Base-by-base conservation (phyloP, 257 asterid genomes). In the Penstemon newberryi region DNA sequence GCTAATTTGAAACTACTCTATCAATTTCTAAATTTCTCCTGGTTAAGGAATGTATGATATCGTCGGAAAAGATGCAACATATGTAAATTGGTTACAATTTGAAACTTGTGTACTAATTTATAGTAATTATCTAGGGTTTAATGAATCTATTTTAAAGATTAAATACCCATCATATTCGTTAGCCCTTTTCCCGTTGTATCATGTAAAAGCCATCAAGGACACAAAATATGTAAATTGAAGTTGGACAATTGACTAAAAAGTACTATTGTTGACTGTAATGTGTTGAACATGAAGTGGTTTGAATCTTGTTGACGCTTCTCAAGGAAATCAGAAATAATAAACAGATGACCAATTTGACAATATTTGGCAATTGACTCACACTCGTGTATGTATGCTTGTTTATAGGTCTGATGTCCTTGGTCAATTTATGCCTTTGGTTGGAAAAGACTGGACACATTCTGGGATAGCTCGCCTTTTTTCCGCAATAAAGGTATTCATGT, bases 381-480 rank as follows among this genome's bases (percentile, higher is more conserved):
- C 55, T 63, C 47, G 46, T 72, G 60, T 50, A 8, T 76, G 65
- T 50, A 8, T 76, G 65, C 68, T 70, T 75, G 44, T 75, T 69
- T 85, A 39, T 69, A 94, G 99, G 95, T 94, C 99, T 70, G 99
- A 94, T 83, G 99, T 94, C 80, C 98, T 91, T 64, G 98, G 99
- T 65, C 99, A 94, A 69, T 87, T 94, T 84, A 94, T 94, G 99
- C 99, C 97, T 18, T 75, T 94, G 90, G 98, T 94, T 60, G 99
- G 98, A 75, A 89, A 84, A 81, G 99, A 91, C 81, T 94, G 99
- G 99, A 89, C 99, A 2, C 99, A 94, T 76, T 72, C 96, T 62
- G 99, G 98, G 76, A 89, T 94, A 46, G 98, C 98, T 79, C 94
- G 91, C 58, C 98, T 94, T 73, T 94, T 91, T 83, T 91, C 85